Evolutionary conservation across 2,329 filamentous ascomycete genomes (phyloP).

Genomic region (Cladosporium sp.): DNA sequence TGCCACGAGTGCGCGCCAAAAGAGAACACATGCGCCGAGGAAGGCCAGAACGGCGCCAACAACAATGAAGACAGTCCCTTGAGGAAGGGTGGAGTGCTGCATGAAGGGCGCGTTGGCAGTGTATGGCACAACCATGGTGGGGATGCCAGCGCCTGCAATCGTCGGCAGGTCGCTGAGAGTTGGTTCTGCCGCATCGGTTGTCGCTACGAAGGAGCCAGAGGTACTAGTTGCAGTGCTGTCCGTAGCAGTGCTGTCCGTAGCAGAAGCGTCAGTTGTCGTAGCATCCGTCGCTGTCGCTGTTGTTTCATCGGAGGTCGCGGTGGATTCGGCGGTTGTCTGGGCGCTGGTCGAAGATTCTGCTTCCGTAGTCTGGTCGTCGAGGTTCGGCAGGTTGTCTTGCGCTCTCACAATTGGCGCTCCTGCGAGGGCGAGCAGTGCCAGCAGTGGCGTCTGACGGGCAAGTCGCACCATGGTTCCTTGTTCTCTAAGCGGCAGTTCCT

Average conservation of each 20-base stretch:
- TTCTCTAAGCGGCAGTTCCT: background rate
- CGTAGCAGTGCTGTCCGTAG: conserved; percentile 14
- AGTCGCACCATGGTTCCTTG: conserved; percentile 3
- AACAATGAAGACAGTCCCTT: conserved; percentile 93
- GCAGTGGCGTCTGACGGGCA: conserved; percentile 1
- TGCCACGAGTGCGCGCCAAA: conserved; percentile 82
- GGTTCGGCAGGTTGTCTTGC: conserved; percentile 22
- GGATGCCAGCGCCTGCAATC: conserved; percentile 53
- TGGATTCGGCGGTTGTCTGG: conserved; percentile 16
- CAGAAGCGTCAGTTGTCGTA: conserved; percentile 18
- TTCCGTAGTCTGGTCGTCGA: conserved; percentile 20
- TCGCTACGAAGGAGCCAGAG: conserved; percentile 7
- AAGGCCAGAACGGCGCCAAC: conserved; percentile 85
- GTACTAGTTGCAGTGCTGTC: conserved; percentile 21
- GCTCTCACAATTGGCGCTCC: conserved; percentile 19
- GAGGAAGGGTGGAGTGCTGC: conserved; percentile 75
- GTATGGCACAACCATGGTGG: conserved; percentile 70
- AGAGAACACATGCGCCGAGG: conserved; percentile 71
- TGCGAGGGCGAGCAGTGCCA: conserved; percentile 22
- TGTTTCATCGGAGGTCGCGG: conserved; percentile 16
- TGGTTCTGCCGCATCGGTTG: conserved; percentile 19
- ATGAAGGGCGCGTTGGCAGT: conserved; percentile 84
- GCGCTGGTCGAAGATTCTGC: conserved; percentile 15
- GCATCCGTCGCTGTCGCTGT: conserved; percentile 23
- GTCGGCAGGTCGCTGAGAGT: conserved; percentile 44